Evolutionary conservation across 257 asterid species (phyloP), one percentile per base, ranked within the genome.

Genomic region (Solanum lignicaule): DNA sequence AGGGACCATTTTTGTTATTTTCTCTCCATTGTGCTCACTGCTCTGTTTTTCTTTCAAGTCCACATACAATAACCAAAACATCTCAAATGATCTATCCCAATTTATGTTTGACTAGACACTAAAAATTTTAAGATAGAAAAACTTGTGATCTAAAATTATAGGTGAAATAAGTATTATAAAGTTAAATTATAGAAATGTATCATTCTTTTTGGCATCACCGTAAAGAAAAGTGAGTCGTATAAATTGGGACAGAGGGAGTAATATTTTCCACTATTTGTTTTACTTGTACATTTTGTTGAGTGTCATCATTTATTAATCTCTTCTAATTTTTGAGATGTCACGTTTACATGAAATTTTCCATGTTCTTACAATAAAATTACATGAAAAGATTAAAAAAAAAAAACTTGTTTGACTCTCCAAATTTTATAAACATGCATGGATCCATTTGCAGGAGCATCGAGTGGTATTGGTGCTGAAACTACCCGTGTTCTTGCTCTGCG

Each of bases 401-500:
- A 41, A 41, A 11, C 48, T 62, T 2, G 71, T 46, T 62, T 62
- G 31, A 11, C 6, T 23, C 15, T 62, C 71, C 71, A 62, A 62
- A 62, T 9, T 6, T 62, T 62, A n/a, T 62, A 23, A 62, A 62
- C 71, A 62, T 62, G 71, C 71, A 62, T 62, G 31, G 71, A 62
- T 62, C 71, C 31, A 62, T 62, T 62, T 62, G 31, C 31, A 95
- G 99, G 99, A 92, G 97, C 98, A 23, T 93, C 98, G 4, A 94
- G 98, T 82, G 98, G 99, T 36, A 95, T 96, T 36, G 98, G 99
- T 36, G 69, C 94, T 27, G 99, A 96, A 89, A 95, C 98, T 3
- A 88, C 96, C 5, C 98, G 98, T 48, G 96, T 93, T 89, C 98
- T 95, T 62, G 98, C 98, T 1, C 84, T 93, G 88, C 98, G 95